phyloP scores from a whole-genome alignment of 352 stramenopile species.

The Thraustotheca clavata region DNA sequence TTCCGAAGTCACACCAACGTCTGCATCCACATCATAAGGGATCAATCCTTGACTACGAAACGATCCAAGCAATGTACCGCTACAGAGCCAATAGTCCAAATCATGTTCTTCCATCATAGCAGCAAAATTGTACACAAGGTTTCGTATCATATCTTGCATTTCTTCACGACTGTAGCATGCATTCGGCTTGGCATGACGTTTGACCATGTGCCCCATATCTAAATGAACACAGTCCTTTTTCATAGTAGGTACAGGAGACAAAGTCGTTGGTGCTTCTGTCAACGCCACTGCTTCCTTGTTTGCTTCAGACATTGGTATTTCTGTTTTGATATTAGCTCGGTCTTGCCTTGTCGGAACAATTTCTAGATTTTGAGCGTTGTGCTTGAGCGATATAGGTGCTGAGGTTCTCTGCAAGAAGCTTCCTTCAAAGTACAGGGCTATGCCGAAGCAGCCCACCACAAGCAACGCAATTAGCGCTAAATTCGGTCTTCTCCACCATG shows the following conservation, averaged over 20 bases:
- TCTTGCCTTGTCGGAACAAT: no score
- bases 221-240: not conserved
- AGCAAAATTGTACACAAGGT: not conserved
- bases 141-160: not conserved
- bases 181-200: not conserved
- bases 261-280: not conserved
- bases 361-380: no score
- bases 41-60: constrained; percentile 36
- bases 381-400: no score
- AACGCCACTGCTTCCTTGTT: no score
- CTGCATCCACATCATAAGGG: constrained; percentile 42
- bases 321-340: no score
- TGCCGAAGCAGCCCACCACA: no score
- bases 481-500: no score
- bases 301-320: no score
- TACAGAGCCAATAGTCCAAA: constrained; percentile 54
- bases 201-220: not conserved
- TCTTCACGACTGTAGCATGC: not conserved
- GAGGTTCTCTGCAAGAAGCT: no score
- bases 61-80: constrained; percentile 43
- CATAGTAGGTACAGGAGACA: not conserved
- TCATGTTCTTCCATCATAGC: constrained; percentile 8
- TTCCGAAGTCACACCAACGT: constrained; percentile 29
- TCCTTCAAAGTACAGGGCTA: no score
- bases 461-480: no score